A percentile compares a stretch with the other conserved stretches of the same genome.
Evolutionary conservation across 73 alveolate genomes (phyloP).

Genomic region (Paramecium biaurelia): DNA sequence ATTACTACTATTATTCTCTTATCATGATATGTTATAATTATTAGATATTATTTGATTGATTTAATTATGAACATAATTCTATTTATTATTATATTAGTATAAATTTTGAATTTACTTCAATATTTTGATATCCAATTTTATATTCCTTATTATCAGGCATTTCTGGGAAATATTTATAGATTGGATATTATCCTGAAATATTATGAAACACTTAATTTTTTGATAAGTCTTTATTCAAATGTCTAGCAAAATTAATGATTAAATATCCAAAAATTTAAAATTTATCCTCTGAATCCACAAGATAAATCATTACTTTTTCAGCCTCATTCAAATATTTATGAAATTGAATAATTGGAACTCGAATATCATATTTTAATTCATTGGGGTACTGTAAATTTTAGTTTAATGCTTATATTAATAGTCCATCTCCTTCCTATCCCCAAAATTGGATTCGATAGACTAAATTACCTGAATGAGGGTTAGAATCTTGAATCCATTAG

Average conservation of each 20-base stretch:
- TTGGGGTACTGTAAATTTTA: background rate
- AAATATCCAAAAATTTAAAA: background rate
- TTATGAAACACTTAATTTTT: slow-evolving; percentile 35
- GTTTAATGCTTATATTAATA: background rate
- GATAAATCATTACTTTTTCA: background rate
- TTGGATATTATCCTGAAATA: slow-evolving; percentile 31
- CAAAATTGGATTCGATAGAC: background rate
- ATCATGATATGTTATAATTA: background rate
- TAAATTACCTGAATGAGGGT: background rate
- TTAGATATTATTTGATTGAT: background rate
- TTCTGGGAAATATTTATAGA: background rate
- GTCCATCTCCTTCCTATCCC: slow-evolving; percentile 38
- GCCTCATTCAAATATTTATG: slow-evolving; percentile 6
- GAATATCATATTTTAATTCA: background rate
- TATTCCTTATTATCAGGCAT: background rate
- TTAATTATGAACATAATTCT: background rate
- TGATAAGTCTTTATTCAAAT: slow-evolving; percentile 39
- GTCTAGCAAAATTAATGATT: background rate
- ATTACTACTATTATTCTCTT: background rate
- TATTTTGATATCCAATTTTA: slow-evolving; percentile 15
- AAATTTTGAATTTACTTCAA: background rate
- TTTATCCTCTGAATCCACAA: background rate
- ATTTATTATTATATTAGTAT: background rate
- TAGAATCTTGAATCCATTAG: background rate
- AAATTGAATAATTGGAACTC: slow-evolving; percentile 15